Conservation (phyloP, 2,329 filamentous ascomycete species). For the Botrytis byssoidea region DNA sequence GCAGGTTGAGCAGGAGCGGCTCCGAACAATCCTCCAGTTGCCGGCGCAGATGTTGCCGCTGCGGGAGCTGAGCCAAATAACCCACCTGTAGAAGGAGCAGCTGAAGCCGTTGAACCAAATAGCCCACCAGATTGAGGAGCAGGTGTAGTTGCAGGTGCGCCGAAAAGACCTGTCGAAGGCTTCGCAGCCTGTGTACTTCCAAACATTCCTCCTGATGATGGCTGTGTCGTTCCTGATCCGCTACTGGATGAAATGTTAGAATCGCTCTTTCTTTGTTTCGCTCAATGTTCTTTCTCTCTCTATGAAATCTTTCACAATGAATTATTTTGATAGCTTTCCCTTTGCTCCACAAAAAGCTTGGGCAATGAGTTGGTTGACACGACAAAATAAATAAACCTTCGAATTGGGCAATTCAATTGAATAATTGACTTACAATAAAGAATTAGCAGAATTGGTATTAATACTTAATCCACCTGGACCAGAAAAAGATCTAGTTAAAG, state of each 20-base stretch:
- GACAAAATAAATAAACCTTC: constrained; percentile 11
- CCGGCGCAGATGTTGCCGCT: constrained; percentile 22
- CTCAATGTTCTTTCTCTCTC: neutral
- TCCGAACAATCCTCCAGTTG: constrained; percentile 30
- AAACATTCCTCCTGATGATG: constrained; percentile 38
- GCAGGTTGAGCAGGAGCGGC: constrained; percentile 26
- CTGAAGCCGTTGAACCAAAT: constrained; percentile 27
- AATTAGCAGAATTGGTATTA: constrained; percentile 61
- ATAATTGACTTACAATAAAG: constrained; percentile 49
- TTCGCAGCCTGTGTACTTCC: constrained; percentile 34
- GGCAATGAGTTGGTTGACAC: constrained; percentile 3
- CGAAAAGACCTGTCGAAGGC: constrained; percentile 38
- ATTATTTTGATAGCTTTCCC: constrained; percentile 23
- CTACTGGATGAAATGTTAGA: constrained; percentile 30
- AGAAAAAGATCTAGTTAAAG: constrained; percentile 54
- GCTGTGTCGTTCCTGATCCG: constrained; percentile 34
- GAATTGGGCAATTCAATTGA: neutral
- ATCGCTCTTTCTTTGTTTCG: constrained; percentile 20
- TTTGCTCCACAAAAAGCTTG: constrained; percentile 22
- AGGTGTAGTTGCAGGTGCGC: constrained; percentile 31
- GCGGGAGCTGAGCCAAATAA: constrained; percentile 37
- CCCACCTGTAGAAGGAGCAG: constrained; percentile 26
- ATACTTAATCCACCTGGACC: constrained; percentile 61
- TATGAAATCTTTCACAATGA: constrained; percentile 17
- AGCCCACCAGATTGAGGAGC: constrained; percentile 32